Base-by-base conservation (phyloP, 495 filamentous ascomycete species). In the Penicillium cosmopolitanum region DNA sequence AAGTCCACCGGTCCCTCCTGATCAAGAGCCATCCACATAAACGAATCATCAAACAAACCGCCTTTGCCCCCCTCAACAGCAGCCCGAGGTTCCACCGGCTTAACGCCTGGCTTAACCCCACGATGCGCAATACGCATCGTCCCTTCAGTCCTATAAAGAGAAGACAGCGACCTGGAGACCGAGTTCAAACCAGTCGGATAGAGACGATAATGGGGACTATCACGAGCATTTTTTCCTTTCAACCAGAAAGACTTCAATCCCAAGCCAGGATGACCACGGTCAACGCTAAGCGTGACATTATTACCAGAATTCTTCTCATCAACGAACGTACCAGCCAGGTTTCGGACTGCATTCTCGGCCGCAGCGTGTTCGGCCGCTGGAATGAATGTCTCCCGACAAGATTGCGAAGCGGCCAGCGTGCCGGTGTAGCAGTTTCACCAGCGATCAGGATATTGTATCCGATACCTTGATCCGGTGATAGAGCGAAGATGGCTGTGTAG, bases 401-500 rank as follows among this genome's bases (percentile, higher is more conserved):
- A 50, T 52, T 23, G 18, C 56, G 50, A 4, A 58, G 56, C 7
- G 56, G 56, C 56, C 56, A 58, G n/a, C 56, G 48, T 7, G 48
- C 56, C 2, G 56, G 48, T 3, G 56, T 52, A 1, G 56, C 56
- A 2, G 48, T 58, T 6, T n/a, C 28, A 21, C 56, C 56, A n/a
- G 36, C 51, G 0, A 62, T 11, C 5, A 62, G 25, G 11, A 62
- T 62, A 3, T 51, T 51, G 23, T 25, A 62, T 3, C 62, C 62
- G 19, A 65, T 61, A 4, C 58, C 62, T 5, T 61, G 62, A 13
- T 65, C 62, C 8, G 62, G 62, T 2, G 62, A 61, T 0, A 65
- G 51, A n/a, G 55, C 57, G 18, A 65, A 57, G 2, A 65, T 57
- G 31, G 58, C 38, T 11, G 52, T 61, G 8, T 61, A 65, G 25